Conservation (phyloP, 2,329 filamentous ascomycete genomes). For the Trichoderma koningii region DNA sequence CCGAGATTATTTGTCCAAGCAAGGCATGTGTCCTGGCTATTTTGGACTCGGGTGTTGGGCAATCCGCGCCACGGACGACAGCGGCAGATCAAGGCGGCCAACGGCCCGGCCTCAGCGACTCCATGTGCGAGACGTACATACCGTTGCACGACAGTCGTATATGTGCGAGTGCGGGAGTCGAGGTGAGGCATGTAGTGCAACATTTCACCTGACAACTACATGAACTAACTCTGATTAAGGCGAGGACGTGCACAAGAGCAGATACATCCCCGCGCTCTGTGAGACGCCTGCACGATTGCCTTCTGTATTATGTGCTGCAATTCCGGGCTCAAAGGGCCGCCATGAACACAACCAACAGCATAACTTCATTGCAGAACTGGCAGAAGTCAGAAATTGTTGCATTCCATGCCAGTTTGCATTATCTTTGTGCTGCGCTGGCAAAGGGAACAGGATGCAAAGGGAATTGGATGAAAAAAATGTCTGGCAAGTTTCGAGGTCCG, state of each 20-base stretch:
- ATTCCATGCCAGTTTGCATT: neutral
- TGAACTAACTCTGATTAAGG: neutral
- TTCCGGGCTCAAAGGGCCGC: neutral
- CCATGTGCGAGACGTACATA: neutral
- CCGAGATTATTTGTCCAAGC: conserved; percentile 1
- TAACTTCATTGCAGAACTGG: neutral
- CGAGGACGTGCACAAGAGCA: neutral
- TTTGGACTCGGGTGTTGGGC: conserved; percentile 10
- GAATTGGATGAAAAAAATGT: neutral
- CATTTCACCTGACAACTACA: neutral
- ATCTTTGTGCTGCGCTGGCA: neutral
- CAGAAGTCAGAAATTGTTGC: neutral
- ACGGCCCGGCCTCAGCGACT: conserved; percentile 11
- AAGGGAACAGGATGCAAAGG: neutral
- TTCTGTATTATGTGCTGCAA: neutral
- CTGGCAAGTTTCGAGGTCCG: neutral
- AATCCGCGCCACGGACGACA: conserved; percentile 22
- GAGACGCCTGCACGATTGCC: neutral
- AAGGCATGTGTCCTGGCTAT: conserved; percentile 8
- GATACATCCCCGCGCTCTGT: neutral
- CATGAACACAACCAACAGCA: neutral
- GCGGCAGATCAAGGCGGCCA: conserved; percentile 25
- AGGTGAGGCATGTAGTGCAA: conserved; percentile 13
- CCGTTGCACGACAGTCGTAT: conserved; percentile 20
- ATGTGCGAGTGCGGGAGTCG: conserved; percentile 4